Conservation (phyloP, 768 basidiomycete species). For the Leucocoprinus leucothites region DNA sequence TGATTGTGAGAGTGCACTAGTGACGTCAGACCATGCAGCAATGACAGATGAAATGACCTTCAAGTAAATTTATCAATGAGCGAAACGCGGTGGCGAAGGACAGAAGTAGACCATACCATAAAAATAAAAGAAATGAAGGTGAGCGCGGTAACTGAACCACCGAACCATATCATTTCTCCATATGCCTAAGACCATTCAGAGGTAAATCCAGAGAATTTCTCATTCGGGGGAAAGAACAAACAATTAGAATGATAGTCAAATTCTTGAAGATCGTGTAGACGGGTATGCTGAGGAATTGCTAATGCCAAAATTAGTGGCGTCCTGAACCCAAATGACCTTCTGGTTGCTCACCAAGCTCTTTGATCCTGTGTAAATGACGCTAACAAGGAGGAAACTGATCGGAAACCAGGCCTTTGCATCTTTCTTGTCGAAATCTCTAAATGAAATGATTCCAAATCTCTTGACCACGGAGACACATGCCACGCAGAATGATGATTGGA, state of each 20-base stretch:
- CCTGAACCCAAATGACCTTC: not conserved
- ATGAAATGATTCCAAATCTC: slow-evolving; percentile 72
- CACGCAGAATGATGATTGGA: slow-evolving; percentile 89
- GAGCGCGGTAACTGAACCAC: slow-evolving; percentile 80
- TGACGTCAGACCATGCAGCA: slow-evolving; percentile 94
- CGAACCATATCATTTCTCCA: slow-evolving; percentile 97
- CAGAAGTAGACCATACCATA: slow-evolving; percentile 58
- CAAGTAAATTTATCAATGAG: not conserved
- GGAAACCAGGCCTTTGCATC: slow-evolving; percentile 96
- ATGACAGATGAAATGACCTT: slow-evolving; percentile 91
- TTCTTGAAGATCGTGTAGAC: slow-evolving; percentile 99
- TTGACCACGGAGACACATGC: slow-evolving; percentile 73
- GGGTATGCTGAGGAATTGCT: slow-evolving; percentile 98
- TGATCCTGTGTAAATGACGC: slow-evolving; percentile 96
- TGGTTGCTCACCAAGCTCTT: slow-evolving; percentile 81
- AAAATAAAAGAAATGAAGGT: slow-evolving; percentile 88
- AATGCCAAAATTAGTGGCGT: slow-evolving; percentile 5
- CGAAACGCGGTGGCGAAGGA: not conserved
- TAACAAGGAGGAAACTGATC: slow-evolving; percentile 87
- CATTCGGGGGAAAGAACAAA: slow-evolving; percentile 33
- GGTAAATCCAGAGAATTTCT: not conserved
- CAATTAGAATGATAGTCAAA: slow-evolving; percentile 97
- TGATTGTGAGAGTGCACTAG: slow-evolving; percentile 36
- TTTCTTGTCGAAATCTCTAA: slow-evolving; percentile 76
- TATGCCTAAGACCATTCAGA: slow-evolving; percentile 62